Conservation (phyloP, 2,329 filamentous ascomycete species). For the Fusarium coffeatum region DNA sequence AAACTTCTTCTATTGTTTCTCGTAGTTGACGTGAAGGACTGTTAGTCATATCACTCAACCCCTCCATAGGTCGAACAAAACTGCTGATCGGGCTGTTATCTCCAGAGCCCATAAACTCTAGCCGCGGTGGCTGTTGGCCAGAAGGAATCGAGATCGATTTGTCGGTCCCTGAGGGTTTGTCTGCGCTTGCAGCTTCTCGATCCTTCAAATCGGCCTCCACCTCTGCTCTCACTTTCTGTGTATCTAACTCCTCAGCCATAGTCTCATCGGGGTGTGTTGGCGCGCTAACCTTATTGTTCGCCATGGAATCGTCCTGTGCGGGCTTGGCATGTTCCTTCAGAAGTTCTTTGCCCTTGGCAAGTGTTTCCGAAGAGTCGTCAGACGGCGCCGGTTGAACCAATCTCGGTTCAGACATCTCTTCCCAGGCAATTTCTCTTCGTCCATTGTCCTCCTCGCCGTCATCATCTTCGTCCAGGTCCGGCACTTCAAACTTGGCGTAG, state of each 20-base stretch:
- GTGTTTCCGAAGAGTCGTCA: conserved; percentile 41
- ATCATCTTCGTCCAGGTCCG: conserved; percentile 68
- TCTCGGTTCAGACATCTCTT: conserved; percentile 75
- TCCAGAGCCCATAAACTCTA: conserved; percentile 35
- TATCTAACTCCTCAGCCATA: conserved; percentile 45
- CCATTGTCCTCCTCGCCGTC: conserved; percentile 71
- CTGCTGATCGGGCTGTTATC: conserved; percentile 41
- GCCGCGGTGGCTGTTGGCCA: conserved; percentile 42
- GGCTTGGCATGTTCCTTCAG: conserved; percentile 32
- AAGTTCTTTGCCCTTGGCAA: conserved; percentile 45
- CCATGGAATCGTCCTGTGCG: conserved; percentile 18
- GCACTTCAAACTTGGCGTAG: conserved; percentile 83
- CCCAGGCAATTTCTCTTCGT: conserved; percentile 67
- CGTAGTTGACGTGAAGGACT: conserved; percentile 39
- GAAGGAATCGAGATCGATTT: conserved; percentile 48
- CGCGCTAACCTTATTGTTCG: conserved; percentile 46
- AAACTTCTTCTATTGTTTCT: conserved; percentile 20
- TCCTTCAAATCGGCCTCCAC: conserved; percentile 40
- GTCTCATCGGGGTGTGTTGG: conserved; percentile 36
- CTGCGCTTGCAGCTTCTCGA: conserved; percentile 28
- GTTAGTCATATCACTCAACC: conserved; percentile 26
- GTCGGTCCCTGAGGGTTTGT: conserved; percentile 20
- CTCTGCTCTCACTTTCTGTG: conserved; percentile 47
- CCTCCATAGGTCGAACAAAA: conserved; percentile 40
- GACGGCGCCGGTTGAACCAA: conserved; percentile 62